Evolutionary conservation across 1,284 basidiomycete species (phyloP).

Genomic region (Filobasidium uniguttulatum): DNA sequence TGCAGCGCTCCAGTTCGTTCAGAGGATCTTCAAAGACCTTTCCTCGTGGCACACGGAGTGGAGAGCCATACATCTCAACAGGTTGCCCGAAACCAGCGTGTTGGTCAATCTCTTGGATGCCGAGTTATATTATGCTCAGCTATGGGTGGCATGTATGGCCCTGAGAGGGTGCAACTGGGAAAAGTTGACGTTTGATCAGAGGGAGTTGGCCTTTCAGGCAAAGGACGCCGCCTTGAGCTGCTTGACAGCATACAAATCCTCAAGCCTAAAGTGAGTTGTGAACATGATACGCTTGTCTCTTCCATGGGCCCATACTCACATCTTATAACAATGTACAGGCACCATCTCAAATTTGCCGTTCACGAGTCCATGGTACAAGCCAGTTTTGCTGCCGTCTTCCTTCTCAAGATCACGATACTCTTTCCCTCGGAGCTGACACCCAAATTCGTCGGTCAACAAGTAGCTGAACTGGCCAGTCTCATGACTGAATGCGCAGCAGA

Average conservation of each 20-base stretch:
- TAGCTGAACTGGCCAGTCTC: slow-evolving; percentile 31
- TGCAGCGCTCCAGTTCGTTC: slow-evolving; percentile 65
- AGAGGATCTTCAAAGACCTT: slow-evolving; percentile 50
- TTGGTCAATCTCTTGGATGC: slow-evolving; percentile 71
- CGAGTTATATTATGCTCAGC: slow-evolving; percentile 77
- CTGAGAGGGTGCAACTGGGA: slow-evolving; percentile 82
- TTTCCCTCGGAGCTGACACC: slow-evolving; percentile 29
- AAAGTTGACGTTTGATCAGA: slow-evolving; percentile 67
- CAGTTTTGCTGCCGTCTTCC: slow-evolving; percentile 79
- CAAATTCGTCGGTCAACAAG: slow-evolving; percentile 25
- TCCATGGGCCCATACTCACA: not conserved
- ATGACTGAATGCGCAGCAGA: slow-evolving; percentile 37
- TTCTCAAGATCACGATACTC: slow-evolving; percentile 55
- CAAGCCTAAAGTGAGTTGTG: slow-evolving; percentile 53
- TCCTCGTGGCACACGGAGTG: slow-evolving; percentile 70
- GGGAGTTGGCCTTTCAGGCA: slow-evolving; percentile 83
- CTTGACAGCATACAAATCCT: slow-evolving; percentile 61
- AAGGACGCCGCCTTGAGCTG: slow-evolving; percentile 80
- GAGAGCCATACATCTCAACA: slow-evolving; percentile 55
- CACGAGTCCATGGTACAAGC: slow-evolving; percentile 85
- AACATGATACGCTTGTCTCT: not conserved
- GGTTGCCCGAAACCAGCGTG: slow-evolving; percentile 60
- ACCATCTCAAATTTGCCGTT: slow-evolving; percentile 51
- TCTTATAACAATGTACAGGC: not conserved
- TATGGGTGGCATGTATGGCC: slow-evolving; percentile 86